Conservation (phyloP, 805 yeast species). For the Sugiyamaella boreocaroliniensis region DNA sequence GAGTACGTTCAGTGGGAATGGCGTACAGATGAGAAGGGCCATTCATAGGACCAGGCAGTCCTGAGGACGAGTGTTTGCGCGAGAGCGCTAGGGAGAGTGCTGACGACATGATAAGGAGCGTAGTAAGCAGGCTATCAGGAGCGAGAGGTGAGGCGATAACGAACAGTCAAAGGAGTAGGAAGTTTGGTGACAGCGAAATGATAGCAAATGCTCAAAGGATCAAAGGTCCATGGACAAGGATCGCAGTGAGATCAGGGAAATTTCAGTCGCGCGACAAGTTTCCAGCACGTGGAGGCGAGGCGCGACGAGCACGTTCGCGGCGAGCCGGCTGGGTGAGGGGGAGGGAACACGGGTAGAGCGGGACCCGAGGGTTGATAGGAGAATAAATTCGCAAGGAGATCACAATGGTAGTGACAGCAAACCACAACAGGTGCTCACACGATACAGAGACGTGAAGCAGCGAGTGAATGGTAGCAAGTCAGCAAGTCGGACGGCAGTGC, state of each 20-base stretch:
- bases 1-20: not conserved
- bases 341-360: not conserved
- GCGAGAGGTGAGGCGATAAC: too few relatives aligned
- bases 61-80: not conserved
- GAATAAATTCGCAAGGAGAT: not conserved
- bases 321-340: not conserved
- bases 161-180: not conserved
- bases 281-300: not conserved
- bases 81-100: not conserved
- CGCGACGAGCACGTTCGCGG: not conserved
- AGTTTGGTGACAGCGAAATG: not conserved
- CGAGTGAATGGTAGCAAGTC: not conserved
- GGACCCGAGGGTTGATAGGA: not conserved
- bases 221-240: not conserved
- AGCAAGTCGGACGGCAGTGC: constrained; percentile 2
- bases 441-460: not conserved
- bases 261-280: not conserved
- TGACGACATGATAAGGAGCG: not conserved
- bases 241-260: not conserved
- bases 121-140: too few relatives aligned
- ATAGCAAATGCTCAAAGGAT: not conserved
- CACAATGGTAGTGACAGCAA: too few relatives aligned
- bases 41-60: not conserved
- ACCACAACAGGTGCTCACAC: too few relatives aligned
- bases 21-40: not conserved